Base-by-base conservation (phyloP, 2,329 filamentous ascomycete species). In the Diaporthe aspalathi region DNA sequence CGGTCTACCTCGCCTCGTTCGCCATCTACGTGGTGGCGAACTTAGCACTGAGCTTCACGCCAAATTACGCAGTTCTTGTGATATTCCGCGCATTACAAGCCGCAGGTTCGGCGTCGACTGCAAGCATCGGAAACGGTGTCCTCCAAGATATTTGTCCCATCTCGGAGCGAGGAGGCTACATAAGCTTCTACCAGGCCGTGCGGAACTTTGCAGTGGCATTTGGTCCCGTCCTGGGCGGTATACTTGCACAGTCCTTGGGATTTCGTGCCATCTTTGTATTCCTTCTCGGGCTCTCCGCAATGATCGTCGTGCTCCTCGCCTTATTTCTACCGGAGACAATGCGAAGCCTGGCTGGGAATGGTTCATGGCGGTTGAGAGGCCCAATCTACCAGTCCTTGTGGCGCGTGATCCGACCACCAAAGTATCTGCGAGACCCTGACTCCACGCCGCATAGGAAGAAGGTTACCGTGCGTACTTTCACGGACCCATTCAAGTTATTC, bases 81-180 rank as follows among this genome's bases (percentile, higher is more conserved):
- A 75, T 83, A 5, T 81, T 88, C 35, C 79, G 86, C 47, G 83
- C 80, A 1, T 56, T 88, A 12, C 86, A 88, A 76, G 83, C 83
- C 11, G 82, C 82, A 1, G 85, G 85, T 3, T 84, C 83, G 72
- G 82, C 84, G 2, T 84, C 84, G 1, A 86, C 83, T 0, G 83
- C 85, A 2, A 84, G 83, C 52, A 82, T 87, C 45, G 84, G 84
- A 0, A 79, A 79, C 6, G 79, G 78, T 0, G 77, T 80, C 0
- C 79, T 82, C 4, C 77, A 79, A 1, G 80, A 82, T 22, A 77
- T 81, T 0, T 76, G 78, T 0, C 76, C 77, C 0, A 75, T 76
- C 0, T 73, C 75, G 0, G 77, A 81, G 17, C 74, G 79, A 8
- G 79, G 78, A 6, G 74, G 75, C 0, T 76, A 77, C 12, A 79